Conservation (phyloP, 495 filamentous ascomycete genomes). For the Daldinia concentrica region DNA sequence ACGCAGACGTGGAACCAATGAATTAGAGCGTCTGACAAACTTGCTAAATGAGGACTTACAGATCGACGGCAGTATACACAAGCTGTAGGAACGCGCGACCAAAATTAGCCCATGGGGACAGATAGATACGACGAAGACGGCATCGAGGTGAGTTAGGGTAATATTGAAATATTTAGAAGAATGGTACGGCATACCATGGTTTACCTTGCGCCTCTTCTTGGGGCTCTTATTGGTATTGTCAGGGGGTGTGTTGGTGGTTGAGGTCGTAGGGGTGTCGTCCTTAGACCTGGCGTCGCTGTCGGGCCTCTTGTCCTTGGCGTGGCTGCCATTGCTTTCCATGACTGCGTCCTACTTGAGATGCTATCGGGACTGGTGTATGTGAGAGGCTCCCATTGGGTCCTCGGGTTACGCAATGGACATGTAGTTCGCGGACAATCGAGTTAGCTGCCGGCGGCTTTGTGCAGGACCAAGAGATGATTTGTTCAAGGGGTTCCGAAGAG, state of each 20-base stretch:
- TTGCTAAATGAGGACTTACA: conserved; percentile 70
- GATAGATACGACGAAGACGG: conserved; percentile 38
- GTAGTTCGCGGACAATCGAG: conserved; percentile 59
- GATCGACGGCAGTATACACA: conserved; percentile 99
- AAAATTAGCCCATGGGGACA: conserved; percentile 54
- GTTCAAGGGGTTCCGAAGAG: conserved; percentile 37
- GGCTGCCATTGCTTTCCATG: conserved; percentile 57
- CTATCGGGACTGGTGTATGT: conserved; percentile 44
- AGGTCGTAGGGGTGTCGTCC: conserved; percentile 52
- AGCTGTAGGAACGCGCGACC: conserved; percentile 69
- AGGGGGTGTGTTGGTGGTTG: conserved; percentile 50
- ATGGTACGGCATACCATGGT: conserved; percentile 80
- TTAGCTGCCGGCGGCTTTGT: conserved; percentile 57
- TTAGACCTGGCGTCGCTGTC: conserved; percentile 56
- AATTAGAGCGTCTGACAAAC: conserved; percentile 41
- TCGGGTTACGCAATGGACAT: conserved; percentile 61
- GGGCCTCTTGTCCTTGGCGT: conserved; percentile 60
- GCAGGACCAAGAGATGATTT: conserved; percentile 53
- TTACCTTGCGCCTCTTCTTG: conserved; percentile 98
- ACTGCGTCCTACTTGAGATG: conserved; percentile 48
- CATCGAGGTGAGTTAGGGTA: conserved; percentile 47
- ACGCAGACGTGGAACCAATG: conserved; percentile 50
- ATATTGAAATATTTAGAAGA: conserved; percentile 40
- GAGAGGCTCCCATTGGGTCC: conserved; percentile 58
- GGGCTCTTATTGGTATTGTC: conserved; percentile 68